phyloP scores from a whole-genome alignment of 208 protist genomes.

The Crithidia thermophila region DNA sequence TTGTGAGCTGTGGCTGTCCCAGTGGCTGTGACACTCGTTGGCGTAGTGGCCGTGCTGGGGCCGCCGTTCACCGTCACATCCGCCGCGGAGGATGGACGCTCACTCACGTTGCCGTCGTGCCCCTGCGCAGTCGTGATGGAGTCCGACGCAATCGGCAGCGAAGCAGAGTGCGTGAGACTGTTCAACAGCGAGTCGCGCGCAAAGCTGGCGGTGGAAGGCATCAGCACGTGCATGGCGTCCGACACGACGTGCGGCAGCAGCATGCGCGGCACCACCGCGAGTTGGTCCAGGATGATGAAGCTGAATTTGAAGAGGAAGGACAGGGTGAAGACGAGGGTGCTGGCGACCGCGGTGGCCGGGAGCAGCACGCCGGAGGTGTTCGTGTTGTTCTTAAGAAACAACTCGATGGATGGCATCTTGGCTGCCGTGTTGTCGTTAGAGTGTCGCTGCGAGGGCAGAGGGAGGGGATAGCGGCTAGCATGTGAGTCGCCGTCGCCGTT shows the following conservation, averaged over 20 bases:
- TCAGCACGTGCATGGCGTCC: constrained; percentile 2
- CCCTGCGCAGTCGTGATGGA: constrained; percentile 1
- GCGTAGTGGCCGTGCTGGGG: background rate
- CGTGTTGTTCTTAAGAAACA: background rate
- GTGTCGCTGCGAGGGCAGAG: no score
- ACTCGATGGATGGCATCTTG: background rate
- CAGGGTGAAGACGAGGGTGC: background rate
- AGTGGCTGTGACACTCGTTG: no score
- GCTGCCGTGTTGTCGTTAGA: no score
- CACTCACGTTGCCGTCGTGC: no score
- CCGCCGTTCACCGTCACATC: no score
- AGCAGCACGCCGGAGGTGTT: no score
- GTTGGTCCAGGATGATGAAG: background rate
- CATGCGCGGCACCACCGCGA: background rate
- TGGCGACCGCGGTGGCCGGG: no score
- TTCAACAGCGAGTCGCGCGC: background rate
- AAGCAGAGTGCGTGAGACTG: constrained; percentile 1
- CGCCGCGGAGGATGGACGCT: no score
- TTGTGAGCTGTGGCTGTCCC: no score
- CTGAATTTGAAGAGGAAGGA: constrained; percentile 1
- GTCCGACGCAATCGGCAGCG: background rate
- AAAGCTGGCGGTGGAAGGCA: background rate
- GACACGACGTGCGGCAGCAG: background rate
- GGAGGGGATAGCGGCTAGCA: no score
- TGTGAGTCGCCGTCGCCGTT: background rate